Evolutionary conservation across 257 asterid species (phyloP), one percentile per base, ranked within the genome.

Genomic region (Solanum chiquidenum): DNA sequence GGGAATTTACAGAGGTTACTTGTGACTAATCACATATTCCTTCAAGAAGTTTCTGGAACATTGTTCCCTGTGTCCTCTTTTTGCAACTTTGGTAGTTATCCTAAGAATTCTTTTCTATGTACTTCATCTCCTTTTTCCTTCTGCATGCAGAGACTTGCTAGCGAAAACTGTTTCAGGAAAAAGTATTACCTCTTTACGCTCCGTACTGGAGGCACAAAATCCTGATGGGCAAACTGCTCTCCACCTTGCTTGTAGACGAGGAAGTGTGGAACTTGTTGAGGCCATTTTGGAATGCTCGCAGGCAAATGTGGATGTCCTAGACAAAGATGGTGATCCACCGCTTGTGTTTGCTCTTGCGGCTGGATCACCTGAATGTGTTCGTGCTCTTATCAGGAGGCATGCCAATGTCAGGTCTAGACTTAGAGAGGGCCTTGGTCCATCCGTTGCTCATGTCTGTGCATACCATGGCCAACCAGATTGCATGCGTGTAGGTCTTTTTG

Each of bases 391-490:
- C 92, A 90, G 90, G 86, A 92, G 91, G 90, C 89, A 94, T 85
- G 98, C 99, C 83, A 95, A 97, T 90, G 99, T 97, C 88, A 93
- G 93, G 87, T 95, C 99, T 83, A 93, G 95, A 90, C 92, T 97
- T 90, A 95, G 99, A 93, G 98, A 95, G 90, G 99, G 99, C 89
- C 94, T 94, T 92, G 99, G 99, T 87, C 98, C 99, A 66, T 97
- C 99, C 55, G 96, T 97, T 91, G 98, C 99, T 91, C 99, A 93
- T 91, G 99, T 97, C 86, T 97, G 99, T 91, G 99, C 99, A 89
- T 95, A 94, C 93, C 99, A 97, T 92, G 99, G 99, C 77, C 99
- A 97, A 90, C 99, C 99, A 86, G 98, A 96, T 89, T 97, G 99
- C 94, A 97, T 97, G 99, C 95, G 93, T 69, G 99, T 97, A 92